These are phyloP conservation scores for Penstemon newberryi DNA, from an alignment of 257 asterid genomes.

Conservation along the genomic window DNA sequence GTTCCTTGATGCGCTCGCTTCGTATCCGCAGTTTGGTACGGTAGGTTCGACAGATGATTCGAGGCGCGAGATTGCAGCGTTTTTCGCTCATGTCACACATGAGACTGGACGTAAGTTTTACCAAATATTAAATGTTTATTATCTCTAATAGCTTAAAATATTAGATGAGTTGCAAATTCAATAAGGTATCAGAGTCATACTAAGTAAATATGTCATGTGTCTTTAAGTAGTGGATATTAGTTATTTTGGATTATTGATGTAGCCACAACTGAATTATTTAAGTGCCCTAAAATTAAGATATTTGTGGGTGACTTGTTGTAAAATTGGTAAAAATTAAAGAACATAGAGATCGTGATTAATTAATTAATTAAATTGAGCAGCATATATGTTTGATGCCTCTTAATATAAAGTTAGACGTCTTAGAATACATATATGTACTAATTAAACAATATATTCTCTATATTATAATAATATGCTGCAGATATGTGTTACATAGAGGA, in stretches of 20 bases:
- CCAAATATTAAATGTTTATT: not conserved
- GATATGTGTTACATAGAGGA: constrained; percentile 50
- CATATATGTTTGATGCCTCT: too few relatives aligned
- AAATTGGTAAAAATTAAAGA: too few relatives aligned
- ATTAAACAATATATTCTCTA: too few relatives aligned
- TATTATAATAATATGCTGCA: not conserved
- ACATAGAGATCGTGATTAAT: not conserved
- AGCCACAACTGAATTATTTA: too few relatives aligned
- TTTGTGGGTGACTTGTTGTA: too few relatives aligned
- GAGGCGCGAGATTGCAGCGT: constrained; percentile 58
- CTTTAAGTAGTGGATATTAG: too few relatives aligned
- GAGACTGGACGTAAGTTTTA: constrained; percentile 52
- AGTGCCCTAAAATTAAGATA: too few relatives aligned
- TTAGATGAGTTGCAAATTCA: not conserved
- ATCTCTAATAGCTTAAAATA: not conserved
- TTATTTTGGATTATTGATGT: too few relatives aligned
- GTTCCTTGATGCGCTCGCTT: constrained; percentile 43
- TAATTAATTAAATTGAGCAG: too few relatives aligned
- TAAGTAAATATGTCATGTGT: too few relatives aligned
- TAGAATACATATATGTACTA: too few relatives aligned
- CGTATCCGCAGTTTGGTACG: constrained; percentile 39
- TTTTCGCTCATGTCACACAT: constrained; percentile 55
- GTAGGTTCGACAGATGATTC: constrained; percentile 35
- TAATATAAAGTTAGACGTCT: too few relatives aligned
- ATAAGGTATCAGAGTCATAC: not conserved